phyloP scores from a whole-genome alignment of 306 rosid genomes.

The Notholithocarpus densiflorus region DNA sequence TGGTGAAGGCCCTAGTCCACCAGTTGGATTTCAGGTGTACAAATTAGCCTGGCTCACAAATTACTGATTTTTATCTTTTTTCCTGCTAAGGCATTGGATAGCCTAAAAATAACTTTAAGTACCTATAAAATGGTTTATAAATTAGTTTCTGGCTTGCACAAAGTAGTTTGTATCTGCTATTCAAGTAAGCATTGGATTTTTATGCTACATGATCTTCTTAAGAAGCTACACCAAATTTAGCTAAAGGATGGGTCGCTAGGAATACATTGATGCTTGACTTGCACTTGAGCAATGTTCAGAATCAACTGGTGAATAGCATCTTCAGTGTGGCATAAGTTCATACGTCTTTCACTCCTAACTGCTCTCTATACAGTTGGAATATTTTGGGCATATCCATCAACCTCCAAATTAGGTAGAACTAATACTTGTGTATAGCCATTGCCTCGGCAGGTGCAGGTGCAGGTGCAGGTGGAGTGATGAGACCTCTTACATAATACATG shows the following conservation, averaged over 20 bases:
- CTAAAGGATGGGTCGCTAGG: neutral
- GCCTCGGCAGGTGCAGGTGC: neutral
- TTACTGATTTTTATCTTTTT: constrained; percentile 1
- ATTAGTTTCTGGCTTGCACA: neutral
- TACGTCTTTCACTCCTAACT: neutral
- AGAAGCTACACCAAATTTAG: neutral
- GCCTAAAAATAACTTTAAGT: neutral
- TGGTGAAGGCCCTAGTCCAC: constrained; percentile 89
- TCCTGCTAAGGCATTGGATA: neutral
- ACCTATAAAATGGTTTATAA: neutral
- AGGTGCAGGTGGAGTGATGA: neutral
- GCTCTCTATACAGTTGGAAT: neutral
- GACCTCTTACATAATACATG: neutral
- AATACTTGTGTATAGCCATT: neutral
- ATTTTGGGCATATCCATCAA: neutral
- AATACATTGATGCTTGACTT: neutral
- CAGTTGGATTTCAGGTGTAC: constrained; percentile 87
- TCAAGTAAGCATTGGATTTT: neutral
- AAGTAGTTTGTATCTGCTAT: neutral
- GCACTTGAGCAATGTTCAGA: neutral
- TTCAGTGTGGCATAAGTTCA: neutral
- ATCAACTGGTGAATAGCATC: neutral
- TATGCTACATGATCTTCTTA: neutral
- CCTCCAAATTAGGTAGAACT: neutral
- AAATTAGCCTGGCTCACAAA: constrained; percentile 21